Evolutionary conservation across 2,329 filamentous ascomycete species (phyloP).

Genomic region (Fusarium xyrophilum): DNA sequence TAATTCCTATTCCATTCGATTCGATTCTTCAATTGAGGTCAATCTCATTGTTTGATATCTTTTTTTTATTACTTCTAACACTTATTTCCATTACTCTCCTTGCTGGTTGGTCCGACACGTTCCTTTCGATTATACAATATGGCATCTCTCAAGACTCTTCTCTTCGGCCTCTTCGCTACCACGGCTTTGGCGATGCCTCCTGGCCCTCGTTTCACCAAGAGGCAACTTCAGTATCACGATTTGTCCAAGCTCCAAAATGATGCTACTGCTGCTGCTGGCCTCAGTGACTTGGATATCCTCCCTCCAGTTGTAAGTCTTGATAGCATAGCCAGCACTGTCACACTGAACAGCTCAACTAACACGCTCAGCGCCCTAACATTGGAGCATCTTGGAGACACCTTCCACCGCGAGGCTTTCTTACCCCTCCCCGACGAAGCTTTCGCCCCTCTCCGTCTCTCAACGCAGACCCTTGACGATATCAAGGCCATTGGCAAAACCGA

Average conservation of each 20-base stretch:
- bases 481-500: conserved; percentile 69
- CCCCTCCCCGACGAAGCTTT: conserved; percentile 72
- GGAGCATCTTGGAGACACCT: conserved; percentile 76
- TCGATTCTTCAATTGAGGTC: conserved; percentile 6
- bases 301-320: conserved; percentile 61
- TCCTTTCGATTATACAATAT: conserved; percentile 41
- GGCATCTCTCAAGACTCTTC: conserved; percentile 49
- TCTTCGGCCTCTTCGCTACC: conserved; percentile 55
- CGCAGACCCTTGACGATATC: conserved; percentile 54
- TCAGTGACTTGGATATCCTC: conserved; percentile 62
- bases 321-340: not conserved
- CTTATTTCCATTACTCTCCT: not conserved
- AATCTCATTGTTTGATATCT: conserved; percentile 18
- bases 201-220: conserved; percentile 51
- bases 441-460: conserved; percentile 52
- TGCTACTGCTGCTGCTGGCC: conserved; percentile 54
- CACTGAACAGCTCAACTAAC: conserved; percentile 3
- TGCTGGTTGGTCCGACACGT: conserved; percentile 37
- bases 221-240: conserved; percentile 56
- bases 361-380: conserved; percentile 65
- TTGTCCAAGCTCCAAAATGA: conserved; percentile 59
- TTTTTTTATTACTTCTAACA: not conserved
- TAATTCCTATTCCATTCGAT: conserved; percentile 8
- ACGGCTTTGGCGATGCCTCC: conserved; percentile 57
- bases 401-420: conserved; percentile 74